Base-by-base conservation (phyloP, 805 yeast species). In the Sugiyamaella qingdaonensis region DNA sequence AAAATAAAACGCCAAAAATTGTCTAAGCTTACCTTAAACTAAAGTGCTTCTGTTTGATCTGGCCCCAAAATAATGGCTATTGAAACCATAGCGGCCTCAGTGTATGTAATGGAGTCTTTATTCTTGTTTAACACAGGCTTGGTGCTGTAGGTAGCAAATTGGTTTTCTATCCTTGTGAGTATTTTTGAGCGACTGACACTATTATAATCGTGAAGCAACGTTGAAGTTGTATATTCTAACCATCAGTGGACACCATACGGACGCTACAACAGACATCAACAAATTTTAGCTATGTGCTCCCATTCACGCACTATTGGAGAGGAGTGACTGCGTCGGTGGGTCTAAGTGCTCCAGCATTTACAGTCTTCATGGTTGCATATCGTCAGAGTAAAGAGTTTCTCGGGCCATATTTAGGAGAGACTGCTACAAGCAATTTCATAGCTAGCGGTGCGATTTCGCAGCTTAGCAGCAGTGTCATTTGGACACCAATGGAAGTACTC, bases 401-500 rank as follows among this genome's bases (percentile, higher is more conserved):
- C n/a, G 57, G 68, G 16, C 73, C 74, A 11, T 61, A 65, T 32
- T 51, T 71, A 2, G 75, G 75, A 10, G 59, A 61, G 13, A 61
- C 66, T 16, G 58, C 71, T 11, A 53, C 71, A 16, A 9, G 62
- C 10, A 73, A 68, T 55, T 73, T 69, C 54, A 60, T 72, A 7
- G 55, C 61, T 29, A 65, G 72, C 49, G 76, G 76, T 2, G 61
- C 73, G 4, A 63, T 66, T 3, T 74, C 77, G 2, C 77, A 73
- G 63, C 27, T 71, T 5, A 63, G 70, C 4, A 69, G 73, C 35
- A 66, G 72, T 14, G 55, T 67, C 36, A 60, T 73, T 13, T 73
- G 74, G 73, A 73, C 77, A 14, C 77, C 77, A 1, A 73, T 74
- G 69, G 77, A 73, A 61, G 75, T 73, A n/a, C 57, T 73, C 48